Conservation (phyloP, 2,329 filamentous ascomycete species). For the Fusarium acutatum region DNA sequence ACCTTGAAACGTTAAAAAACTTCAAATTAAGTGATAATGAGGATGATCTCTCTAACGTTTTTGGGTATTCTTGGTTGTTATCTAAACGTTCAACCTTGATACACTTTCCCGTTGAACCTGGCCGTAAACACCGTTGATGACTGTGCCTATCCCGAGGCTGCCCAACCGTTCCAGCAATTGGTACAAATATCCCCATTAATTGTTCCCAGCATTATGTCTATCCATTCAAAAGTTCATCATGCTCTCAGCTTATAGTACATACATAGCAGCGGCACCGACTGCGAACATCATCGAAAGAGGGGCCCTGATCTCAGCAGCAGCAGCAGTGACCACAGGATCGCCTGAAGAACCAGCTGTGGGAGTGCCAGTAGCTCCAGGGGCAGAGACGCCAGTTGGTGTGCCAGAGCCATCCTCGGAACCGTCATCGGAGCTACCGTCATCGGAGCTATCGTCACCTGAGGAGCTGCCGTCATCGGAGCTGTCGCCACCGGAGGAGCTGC, state of each 20-base stretch:
- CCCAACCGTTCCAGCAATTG: slow-evolving; percentile 33
- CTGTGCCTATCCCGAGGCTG: slow-evolving; percentile 29
- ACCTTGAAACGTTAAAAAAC: neutral
- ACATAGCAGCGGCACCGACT: slow-evolving; percentile 54
- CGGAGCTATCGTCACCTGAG: neutral
- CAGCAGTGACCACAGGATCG: slow-evolving; percentile 27
- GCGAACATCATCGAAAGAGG: slow-evolving; percentile 55
- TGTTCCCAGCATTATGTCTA: slow-evolving; percentile 22
- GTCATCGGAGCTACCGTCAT: neutral
- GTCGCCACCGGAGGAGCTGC: neutral
- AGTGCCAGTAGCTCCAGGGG: slow-evolving; percentile 30
- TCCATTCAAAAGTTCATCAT: slow-evolving; percentile 3
- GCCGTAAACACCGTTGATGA: slow-evolving; percentile 15
- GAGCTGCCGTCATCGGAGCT: neutral
- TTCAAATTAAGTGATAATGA: neutral
- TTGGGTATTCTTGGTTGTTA: slow-evolving; percentile 13
- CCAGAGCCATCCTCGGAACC: slow-evolving; percentile 3
- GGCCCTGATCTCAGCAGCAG: slow-evolving; percentile 47
- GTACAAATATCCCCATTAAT: slow-evolving; percentile 35
- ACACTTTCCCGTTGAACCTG: slow-evolving; percentile 12
- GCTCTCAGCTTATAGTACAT: slow-evolving; percentile 45
- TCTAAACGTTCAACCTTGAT: slow-evolving; percentile 13
- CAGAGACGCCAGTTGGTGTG: slow-evolving; percentile 16
- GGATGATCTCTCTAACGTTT: slow-evolving; percentile 15
- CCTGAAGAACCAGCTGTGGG: slow-evolving; percentile 31